Evolutionary conservation across 2,329 filamentous ascomycete genomes (phyloP), one percentile per base, ranked within the genome.

Genomic region (Cladobotryum mycophilum): DNA sequence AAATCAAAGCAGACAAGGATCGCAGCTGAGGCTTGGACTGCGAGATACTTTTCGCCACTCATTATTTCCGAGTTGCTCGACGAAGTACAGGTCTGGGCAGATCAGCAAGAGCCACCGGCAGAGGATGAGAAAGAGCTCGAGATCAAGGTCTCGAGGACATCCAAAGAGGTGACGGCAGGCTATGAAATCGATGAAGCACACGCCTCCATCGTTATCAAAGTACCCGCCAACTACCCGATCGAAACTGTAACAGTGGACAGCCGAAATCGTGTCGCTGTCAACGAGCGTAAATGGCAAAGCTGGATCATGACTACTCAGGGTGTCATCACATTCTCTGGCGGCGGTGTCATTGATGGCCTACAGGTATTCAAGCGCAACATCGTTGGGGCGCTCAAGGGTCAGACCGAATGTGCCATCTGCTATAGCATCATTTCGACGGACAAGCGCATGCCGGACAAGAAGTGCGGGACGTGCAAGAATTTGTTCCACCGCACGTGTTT

Each of bases 351-450:
- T 48, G 92, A 97, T 59, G 93, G 91, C 1, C 74, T 99, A 30
- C 77, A 85, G 12, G 84, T 89, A 8, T 97, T 95, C 76, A 83
- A 88, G 56, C 82, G 85, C 56, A 97, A 97, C 66, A 85, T 99
- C 12, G 81, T 85, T 13, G 89, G 89, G 1, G 88, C 89, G 4
- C 78, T 99, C 57, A 93, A 95, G 71, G 93, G 91, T 35, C 91
- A 97, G 69, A 88, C 81, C 17, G 93, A 99, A 68, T 99, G 93
- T 64, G 89, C 93, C 9, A 97, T 97, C 64, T 97, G 92, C 74
- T 97, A 97, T 73, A 90, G 85, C 53, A 90, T 99, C 63, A 89
- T 99, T 56, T 89, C 89, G 15, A 82, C 81, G 7, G 91, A 96
- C 67, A 88, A 88, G 74, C 86, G 87, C 68, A 82, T 95, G 67